phyloP scores from a whole-genome alignment of 2,329 filamentous ascomycete genomes.

The Beauveria sp. region DNA sequence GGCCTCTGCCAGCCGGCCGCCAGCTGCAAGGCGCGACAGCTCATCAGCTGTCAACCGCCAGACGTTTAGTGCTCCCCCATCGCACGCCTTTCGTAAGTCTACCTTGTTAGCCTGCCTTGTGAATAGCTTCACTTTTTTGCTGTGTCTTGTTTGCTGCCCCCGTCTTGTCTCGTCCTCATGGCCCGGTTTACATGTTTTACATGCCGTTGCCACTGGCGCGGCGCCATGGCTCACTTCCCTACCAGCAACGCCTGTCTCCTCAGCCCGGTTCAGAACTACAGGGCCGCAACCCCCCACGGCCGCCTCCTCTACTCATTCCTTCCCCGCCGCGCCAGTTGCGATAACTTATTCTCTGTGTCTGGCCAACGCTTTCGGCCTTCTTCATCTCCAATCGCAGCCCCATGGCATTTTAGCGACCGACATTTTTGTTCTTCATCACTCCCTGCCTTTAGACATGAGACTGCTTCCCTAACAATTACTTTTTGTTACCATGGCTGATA shows the following conservation, averaged over 20 bases:
- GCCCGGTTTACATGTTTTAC: not conserved
- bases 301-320: not conserved
- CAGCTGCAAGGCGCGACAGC: constrained; percentile 9
- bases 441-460: not conserved
- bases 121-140: constrained; percentile 2
- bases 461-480: not conserved
- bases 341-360: not conserved
- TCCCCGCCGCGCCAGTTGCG: not conserved
- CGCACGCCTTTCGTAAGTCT: constrained; percentile 9
- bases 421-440: not conserved
- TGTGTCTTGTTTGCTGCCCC: not conserved
- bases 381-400: not conserved
- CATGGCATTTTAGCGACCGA: not conserved
- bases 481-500: constrained; percentile 23
- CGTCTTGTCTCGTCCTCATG: not conserved
- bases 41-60: not conserved
- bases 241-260: not conserved
- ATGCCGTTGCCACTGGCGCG: not conserved
- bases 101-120: not conserved
- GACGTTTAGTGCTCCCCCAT: not conserved
- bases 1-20: constrained; percentile 8
- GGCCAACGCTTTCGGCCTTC: not conserved
- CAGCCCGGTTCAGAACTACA: not conserved
- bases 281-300: not conserved
- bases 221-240: not conserved